Conservation (phyloP, 192 early-diverging fungal species). For the Coemansia sp. region DNA sequence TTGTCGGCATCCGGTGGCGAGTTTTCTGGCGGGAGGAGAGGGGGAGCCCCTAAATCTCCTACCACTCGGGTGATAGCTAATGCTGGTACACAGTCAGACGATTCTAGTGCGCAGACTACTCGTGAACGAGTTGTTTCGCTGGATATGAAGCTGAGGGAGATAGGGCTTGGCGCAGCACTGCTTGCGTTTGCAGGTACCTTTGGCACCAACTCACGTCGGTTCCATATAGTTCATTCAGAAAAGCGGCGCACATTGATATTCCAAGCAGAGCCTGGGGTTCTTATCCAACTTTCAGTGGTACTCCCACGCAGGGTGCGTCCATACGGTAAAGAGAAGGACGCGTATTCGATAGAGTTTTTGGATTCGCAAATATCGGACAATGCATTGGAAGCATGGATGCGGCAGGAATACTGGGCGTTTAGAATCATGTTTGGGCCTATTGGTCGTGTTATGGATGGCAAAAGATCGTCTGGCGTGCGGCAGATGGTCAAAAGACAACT, state of each 20-base stretch:
- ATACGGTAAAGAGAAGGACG: conserved; percentile 39
- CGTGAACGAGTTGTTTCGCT: conserved; percentile 62
- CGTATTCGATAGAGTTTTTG: conserved; percentile 48
- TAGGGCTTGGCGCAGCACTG: conserved; percentile 72
- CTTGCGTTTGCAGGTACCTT: conserved; percentile 63
- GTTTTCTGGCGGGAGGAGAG: too few relatives aligned
- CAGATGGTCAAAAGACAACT: conserved; percentile 30
- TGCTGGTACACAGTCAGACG: not conserved
- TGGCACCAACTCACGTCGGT: conserved; percentile 6
- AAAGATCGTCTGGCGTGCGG: not conserved
- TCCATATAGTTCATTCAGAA: conserved; percentile 43
- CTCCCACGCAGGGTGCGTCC: conserved; percentile 36
- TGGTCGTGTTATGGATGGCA: conserved; percentile 4
- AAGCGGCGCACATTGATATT: conserved; percentile 45
- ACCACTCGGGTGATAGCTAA: not conserved
- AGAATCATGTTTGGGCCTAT: conserved; percentile 29
- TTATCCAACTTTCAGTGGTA: conserved; percentile 38
- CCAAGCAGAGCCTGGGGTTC: conserved; percentile 34
- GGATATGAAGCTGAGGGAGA: conserved; percentile 72
- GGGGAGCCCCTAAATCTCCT: not conserved
- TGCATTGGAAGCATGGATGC: conserved; percentile 33
- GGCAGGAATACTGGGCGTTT: conserved; percentile 38
- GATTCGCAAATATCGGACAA: conserved; percentile 29
- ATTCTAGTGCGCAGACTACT: not conserved
- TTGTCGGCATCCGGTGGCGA: too few relatives aligned